These are phyloP conservation scores for Wickerhamomyces chaumierensis DNA, from an alignment of 805 yeast genomes.

Conservation along the genomic window DNA sequence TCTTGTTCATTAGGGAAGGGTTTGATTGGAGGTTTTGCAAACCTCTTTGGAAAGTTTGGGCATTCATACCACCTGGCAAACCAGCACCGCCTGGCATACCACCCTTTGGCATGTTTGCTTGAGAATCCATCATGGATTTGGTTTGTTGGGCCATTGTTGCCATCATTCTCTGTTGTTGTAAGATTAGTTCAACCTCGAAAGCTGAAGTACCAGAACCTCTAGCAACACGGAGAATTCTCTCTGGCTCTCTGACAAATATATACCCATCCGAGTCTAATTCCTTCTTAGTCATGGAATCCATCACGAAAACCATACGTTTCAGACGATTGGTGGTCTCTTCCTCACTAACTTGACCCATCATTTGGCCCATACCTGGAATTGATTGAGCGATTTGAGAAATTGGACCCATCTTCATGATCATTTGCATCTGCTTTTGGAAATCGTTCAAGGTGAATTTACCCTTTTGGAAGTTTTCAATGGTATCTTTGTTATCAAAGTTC, in stretches of 20 bases:
- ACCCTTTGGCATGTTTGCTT: constrained; percentile 39
- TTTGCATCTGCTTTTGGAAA: constrained; percentile 89
- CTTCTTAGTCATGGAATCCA: constrained; percentile 92
- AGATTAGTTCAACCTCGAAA: constrained; percentile 84
- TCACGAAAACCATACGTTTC: constrained; percentile 79
- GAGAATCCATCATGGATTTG: constrained; percentile 36
- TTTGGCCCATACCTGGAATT: constrained; percentile 86
- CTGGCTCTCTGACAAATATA: constrained; percentile 68
- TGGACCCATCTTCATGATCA: constrained; percentile 95
- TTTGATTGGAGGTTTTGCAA: constrained; percentile 57
- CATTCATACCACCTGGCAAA: not conserved
- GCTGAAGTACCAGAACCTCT: constrained; percentile 90
- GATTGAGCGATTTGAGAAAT: constrained; percentile 85
- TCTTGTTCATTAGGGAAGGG: constrained; percentile 64
- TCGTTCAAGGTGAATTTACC: constrained; percentile 90
- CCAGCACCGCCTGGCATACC: no score
- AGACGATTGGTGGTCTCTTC: constrained; percentile 80
- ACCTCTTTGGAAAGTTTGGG: constrained; percentile 34
- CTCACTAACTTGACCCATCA: constrained; percentile 82
- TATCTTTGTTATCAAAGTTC: constrained; percentile 79
- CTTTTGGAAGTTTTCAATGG: constrained; percentile 85
- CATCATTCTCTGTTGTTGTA: constrained; percentile 89
- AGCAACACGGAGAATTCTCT: constrained; percentile 82
- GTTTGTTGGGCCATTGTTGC: constrained; percentile 78
- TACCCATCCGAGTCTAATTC: constrained; percentile 88